Evolutionary conservation across 345 rosid species (phyloP), one percentile per base, ranked within the genome.

Genomic region (Abelmoschus esculentus): DNA sequence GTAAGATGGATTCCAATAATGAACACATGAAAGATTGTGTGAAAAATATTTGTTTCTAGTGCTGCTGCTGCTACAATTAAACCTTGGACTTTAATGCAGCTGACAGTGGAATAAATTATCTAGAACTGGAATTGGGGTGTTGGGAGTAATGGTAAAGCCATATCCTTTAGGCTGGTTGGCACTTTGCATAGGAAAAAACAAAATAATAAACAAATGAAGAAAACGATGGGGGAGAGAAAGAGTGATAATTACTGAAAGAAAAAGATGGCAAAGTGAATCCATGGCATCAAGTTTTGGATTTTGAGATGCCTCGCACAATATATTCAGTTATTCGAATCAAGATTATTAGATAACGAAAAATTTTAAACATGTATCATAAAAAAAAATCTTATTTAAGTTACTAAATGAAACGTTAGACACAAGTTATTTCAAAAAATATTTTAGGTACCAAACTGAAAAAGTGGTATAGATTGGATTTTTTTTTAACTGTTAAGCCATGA

Each of bases 261-360:
- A 66, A 47, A 66, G 56, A 15, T 28, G 26, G 13, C 22, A 28
- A 14, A 56, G 56, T 65, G 38, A 65, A 65, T 65, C 13, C 55
- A 26, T 65, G 55, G 38, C 56, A 47, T 66, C 57, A 47, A 47
- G 40, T 66, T 66, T 66, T 66, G 69, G 69, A 66, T 66, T 57
- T 28, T 47, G 69, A 47, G 69, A 65, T 44, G 52, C 11, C 9
- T 22, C 11, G 4, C 36, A 32, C 4, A 4, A 32, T 32, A 32
- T 32, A 32, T 22, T 22, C 1, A 0, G 26, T 22, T 22, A 22
- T 22, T 22, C 26, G 26, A 22, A 22, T 22, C 26, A 22, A 22
- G 1, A 22, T 22, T 22, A 22, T 22, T 22, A 22, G 26, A 22
- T 22, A 22, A 22, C 26, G n/a, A n/a, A n/a, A n/a, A n/a, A n/a